phyloP scores from a whole-genome alignment of 1,139 yeast species.

The Kurtzmaniella natalensis region DNA sequence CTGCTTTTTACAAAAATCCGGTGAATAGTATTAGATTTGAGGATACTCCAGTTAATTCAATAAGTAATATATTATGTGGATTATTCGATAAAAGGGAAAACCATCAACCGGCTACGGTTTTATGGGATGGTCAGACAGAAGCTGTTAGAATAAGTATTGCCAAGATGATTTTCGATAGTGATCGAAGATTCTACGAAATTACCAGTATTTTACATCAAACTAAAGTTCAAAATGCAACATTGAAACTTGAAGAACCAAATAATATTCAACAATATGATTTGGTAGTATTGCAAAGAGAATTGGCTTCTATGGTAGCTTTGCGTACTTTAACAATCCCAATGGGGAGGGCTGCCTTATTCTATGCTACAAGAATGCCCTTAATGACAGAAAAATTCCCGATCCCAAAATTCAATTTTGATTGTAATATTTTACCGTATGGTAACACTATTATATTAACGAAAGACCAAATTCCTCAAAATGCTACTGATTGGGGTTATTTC shows the following conservation, averaged over 20 bases:
- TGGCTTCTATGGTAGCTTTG: slow-evolving; percentile 60
- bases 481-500: slow-evolving; percentile 80
- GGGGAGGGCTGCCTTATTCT: slow-evolving; percentile 73
- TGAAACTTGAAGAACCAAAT: slow-evolving; percentile 24
- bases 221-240: slow-evolving; percentile 50
- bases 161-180: slow-evolving; percentile 67
- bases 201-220: slow-evolving; percentile 69
- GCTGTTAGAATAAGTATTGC: slow-evolving; percentile 65
- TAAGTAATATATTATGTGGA: slow-evolving; percentile 44
- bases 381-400: slow-evolving; percentile 82
- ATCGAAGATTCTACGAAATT: slow-evolving; percentile 76
- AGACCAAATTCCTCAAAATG: slow-evolving; percentile 45
- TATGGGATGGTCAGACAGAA: slow-evolving; percentile 69
- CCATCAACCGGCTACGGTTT: slow-evolving; percentile 26
- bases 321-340: slow-evolving; percentile 74
- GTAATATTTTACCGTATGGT: slow-evolving; percentile 63
- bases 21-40: slow-evolving; percentile 5
- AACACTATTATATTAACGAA: slow-evolving; percentile 60
- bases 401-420: slow-evolving; percentile 69
- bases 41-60: slow-evolving; percentile 9
- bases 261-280: slow-evolving; percentile 41
- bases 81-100: slow-evolving; percentile 45
- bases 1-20: slow-evolving; percentile 20
- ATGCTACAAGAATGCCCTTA: slow-evolving; percentile 70
- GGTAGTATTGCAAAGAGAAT: slow-evolving; percentile 53